Evolutionary conservation across 805 yeast genomes (phyloP).

Genomic region (Pichia deserticola): DNA sequence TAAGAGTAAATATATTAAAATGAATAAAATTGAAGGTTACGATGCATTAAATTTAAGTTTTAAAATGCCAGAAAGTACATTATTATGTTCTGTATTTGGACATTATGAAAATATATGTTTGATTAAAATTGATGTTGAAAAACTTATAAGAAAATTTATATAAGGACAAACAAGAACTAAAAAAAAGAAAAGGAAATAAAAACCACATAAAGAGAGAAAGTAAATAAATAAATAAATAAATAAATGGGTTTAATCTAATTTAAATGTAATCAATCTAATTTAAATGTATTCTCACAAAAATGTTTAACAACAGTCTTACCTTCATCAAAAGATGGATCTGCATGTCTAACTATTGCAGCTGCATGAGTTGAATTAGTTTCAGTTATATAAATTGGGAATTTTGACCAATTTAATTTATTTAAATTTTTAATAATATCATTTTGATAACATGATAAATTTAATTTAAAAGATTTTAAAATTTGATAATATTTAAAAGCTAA

Average conservation of each 20-base stretch:
- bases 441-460: constrained; percentile 39
- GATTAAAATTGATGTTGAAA: constrained; percentile 2
- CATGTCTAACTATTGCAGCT: constrained; percentile 67
- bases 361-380: constrained; percentile 68
- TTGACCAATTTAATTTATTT: constrained; percentile 58
- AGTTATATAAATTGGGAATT: constrained; percentile 63
- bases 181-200: background rate
- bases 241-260: background rate
- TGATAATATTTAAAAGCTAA: constrained; percentile 12
- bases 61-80: background rate
- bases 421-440: constrained; percentile 45
- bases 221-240: no score
- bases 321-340: constrained; percentile 50
- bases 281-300: constrained; percentile 44
- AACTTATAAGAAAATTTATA: background rate
- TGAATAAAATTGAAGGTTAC: background rate
- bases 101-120: constrained; percentile 2
- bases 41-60: constrained; percentile 6
- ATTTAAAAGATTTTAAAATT: constrained; percentile 22
- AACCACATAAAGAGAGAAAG: no score
- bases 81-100: constrained; percentile 12
- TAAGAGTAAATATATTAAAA: background rate
- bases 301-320: constrained; percentile 64
- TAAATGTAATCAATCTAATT: constrained; percentile 25
- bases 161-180: background rate